Evolutionary conservation across 2,329 filamentous ascomycete genomes (phyloP).

Genomic region (Claviceps cyperi): DNA sequence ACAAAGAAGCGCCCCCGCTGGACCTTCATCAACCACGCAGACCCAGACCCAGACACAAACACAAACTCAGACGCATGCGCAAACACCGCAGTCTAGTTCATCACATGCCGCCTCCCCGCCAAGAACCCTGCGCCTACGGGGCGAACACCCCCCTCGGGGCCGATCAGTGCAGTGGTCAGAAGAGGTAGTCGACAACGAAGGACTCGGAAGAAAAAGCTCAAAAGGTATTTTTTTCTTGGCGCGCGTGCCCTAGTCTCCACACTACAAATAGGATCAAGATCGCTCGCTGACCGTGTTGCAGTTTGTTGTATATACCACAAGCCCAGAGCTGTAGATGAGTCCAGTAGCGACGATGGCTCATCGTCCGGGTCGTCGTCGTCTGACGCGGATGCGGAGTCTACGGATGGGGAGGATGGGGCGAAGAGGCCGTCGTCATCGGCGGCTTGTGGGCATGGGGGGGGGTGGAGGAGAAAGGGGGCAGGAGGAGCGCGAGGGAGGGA

Average conservation of each 20-base stretch:
- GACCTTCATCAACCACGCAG: not conserved
- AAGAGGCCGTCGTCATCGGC: not conserved
- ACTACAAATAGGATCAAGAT: too few species aligned
- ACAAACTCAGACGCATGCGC: conserved; percentile 13
- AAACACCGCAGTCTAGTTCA: conserved; percentile 12
- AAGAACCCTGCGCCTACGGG: conserved; percentile 36
- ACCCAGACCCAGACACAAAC: conserved; percentile 7
- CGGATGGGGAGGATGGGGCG: conserved; percentile 10
- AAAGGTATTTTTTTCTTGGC: conserved; percentile 48
- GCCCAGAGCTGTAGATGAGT: conserved; percentile 68
- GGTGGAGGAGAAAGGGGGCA: not conserved
- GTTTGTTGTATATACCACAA: conserved; percentile 99
- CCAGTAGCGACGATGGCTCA: conserved; percentile 44
- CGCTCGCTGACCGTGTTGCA: conserved; percentile 19
- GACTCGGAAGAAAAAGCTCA: conserved; percentile 80
- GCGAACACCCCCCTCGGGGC: conserved; percentile 28
- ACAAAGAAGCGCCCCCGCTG: not conserved
- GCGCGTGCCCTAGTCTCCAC: too few species aligned
- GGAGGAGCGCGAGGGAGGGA: not conserved
- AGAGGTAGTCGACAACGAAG: conserved; percentile 89
- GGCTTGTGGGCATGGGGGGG: not conserved
- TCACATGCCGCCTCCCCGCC: conserved; percentile 15
- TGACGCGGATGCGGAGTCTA: conserved; percentile 1
- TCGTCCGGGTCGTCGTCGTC: conserved; percentile 25
- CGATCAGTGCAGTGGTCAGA: conserved; percentile 82